phyloP scores from a whole-genome alignment of 2,329 filamentous ascomycete genomes.

The Beauveria sp. region DNA sequence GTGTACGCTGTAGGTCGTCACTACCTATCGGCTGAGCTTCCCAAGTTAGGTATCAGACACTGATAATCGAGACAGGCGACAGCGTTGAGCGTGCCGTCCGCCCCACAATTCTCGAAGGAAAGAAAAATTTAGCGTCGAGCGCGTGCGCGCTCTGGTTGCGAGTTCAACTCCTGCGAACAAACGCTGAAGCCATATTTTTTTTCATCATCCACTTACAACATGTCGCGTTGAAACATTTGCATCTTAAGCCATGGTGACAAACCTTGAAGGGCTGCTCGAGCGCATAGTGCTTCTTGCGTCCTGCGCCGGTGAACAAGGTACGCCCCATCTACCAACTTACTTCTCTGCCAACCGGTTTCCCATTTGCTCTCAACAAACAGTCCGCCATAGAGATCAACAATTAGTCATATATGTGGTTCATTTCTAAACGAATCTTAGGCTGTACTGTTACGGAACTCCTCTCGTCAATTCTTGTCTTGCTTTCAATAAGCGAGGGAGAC shows the following conservation, averaged over 20 bases:
- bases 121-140: conserved; percentile 4
- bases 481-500: neutral
- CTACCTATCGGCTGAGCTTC: too few species aligned
- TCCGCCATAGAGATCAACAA: too few species aligned
- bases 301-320: conserved; percentile 31
- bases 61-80: too few species aligned
- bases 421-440: conserved; percentile 17
- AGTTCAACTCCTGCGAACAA: conserved; percentile 11
- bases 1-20: too few species aligned
- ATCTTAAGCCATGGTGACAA: conserved; percentile 25
- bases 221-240: neutral
- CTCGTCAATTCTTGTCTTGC: conserved; percentile 22
- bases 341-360: neutral
- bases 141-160: conserved; percentile 5
- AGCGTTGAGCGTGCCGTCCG: neutral
- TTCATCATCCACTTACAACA: conserved; percentile 1
- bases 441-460: conserved; percentile 25
- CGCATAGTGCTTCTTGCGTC: conserved; percentile 29
- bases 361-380: neutral
- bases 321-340: conserved; percentile 10
- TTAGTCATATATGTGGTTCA: neutral
- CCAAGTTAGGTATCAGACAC: too few species aligned
- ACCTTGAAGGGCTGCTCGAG: conserved; percentile 32
- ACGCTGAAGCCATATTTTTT: neutral
- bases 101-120: neutral